Evolutionary conservation across 2,329 filamentous ascomycete genomes (phyloP), one percentile per base, ranked within the genome.

Genomic region (Cladorrhinum sp.): DNA sequence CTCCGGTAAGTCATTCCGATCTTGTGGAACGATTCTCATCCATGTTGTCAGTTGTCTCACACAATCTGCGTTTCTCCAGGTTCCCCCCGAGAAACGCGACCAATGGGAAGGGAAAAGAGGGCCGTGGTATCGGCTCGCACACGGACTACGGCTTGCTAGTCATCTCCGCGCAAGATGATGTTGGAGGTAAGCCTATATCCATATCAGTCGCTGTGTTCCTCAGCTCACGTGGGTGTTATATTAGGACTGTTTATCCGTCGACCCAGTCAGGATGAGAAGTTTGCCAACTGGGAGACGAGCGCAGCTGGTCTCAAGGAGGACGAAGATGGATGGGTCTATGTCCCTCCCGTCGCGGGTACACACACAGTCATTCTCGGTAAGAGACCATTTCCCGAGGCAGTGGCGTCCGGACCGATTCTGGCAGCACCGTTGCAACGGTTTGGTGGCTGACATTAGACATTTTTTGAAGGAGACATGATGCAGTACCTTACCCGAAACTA

Each of bases 101-200:
- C 10, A 82, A 81, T 45, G 79, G 78, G 16, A 81, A 81, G 58
- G 79, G 79, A 1, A 79, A 79, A 59, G 70, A 71, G 1, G 79
- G 78, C 2, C 78, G 79, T 8, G 79, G 80, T 2, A 82, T 82
- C 38, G 80, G 80, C 12, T 79, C 78, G 2, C 80, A 82, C 55
- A 82, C 79, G 6, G 80, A 82, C 60, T 82, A 81, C 54, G 79
- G 79, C 0, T 69, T 82, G n/a, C 71, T 82, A 7, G 79, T 82
- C 32, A 78, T 82, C 56, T 77, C 78, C 2, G 75, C 77, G 0
- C 79, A 81, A 60, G 79, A 82, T 59, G 74, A 80, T 18, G 78
- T 82, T 54, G 79, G 79, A 50, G 79, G 79, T 70, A 64, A 64
- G 71, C 23, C 24, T 20, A 51, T 32, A 36, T 36, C 32, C 9